A percentile compares a stretch with the other conserved stretches of the same genome.
Conservation (phyloP, 2,329 filamentous ascomycete species). For the Trichoderma sp. region DNA sequence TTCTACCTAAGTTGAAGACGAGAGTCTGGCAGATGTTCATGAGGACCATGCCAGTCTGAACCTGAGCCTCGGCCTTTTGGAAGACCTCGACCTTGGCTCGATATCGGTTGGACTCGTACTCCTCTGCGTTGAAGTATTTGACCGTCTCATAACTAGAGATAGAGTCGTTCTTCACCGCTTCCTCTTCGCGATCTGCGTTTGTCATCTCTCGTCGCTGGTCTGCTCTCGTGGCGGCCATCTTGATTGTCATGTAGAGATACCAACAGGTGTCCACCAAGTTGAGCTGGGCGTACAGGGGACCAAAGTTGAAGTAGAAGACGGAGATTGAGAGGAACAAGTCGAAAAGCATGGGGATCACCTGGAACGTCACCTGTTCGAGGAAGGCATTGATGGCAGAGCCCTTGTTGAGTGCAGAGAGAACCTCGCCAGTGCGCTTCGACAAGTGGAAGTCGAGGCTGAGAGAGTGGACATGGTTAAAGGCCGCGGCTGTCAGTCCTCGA, state of each 20-base stretch:
- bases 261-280: slow-evolving; percentile 89
- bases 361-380: slow-evolving; percentile 92
- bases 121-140: slow-evolving; percentile 85
- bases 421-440: slow-evolving; percentile 93
- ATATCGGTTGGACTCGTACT: slow-evolving; percentile 75
- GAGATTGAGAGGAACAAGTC: slow-evolving; percentile 83
- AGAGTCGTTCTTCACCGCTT: slow-evolving; percentile 97
- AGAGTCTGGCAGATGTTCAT: slow-evolving; percentile 81
- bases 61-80: slow-evolving; percentile 72
- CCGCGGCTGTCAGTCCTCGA: slow-evolving; percentile 86
- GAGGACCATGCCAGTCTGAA: slow-evolving; percentile 71
- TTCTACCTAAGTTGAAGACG: slow-evolving; percentile 74
- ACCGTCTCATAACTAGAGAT: slow-evolving; percentile 98
- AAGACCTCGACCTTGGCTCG: slow-evolving; percentile 67
- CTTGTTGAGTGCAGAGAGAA: slow-evolving; percentile 92
- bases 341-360: slow-evolving; percentile 90
- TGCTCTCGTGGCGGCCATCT: slow-evolving; percentile 89
- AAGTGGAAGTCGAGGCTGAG: slow-evolving; percentile 95
- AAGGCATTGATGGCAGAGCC: slow-evolving; percentile 95
- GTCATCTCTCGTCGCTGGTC: slow-evolving; percentile 92
- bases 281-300: slow-evolving; percentile 81
- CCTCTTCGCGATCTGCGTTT: slow-evolving; percentile 90
- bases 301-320: slow-evolving; percentile 61
- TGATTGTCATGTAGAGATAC: slow-evolving; percentile 94
- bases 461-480: slow-evolving; percentile 95